Evolutionary conservation across 306 rosid genomes (phyloP), one percentile per base, ranked within the genome.

Genomic region (Sicyos baderoa): DNA sequence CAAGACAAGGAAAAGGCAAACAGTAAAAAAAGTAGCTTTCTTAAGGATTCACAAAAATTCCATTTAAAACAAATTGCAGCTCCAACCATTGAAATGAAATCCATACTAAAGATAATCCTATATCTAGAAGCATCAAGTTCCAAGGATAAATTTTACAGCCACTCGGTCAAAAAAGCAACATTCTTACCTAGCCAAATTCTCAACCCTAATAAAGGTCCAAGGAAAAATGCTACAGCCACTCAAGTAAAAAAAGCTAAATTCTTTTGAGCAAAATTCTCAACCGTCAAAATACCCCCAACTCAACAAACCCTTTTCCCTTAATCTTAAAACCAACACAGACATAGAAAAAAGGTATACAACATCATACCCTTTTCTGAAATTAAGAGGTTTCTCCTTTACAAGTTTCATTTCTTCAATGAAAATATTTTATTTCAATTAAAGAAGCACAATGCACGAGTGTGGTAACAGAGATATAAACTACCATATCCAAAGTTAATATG

Each of bases 151-250:
- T 58, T 40, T 40, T 58, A 32, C 19, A 58, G 44, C 45, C 21
- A 57, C 40, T 27, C 44, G 1, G 18, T 58, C 19, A 27, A 58
- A 58, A 27, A 29, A 15, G 44, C 2, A 58, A 58, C 12, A 27
- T 27, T 58, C 44, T 56, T 12, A 35, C 59, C 32, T 54, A 54
- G 59, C 13, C 22, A 54, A 54, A 23, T 55, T 56, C 37, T 54
- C 58, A 10, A 54, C 27, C 6, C 58, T 19, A 37, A 13, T 5
- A 57, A 56, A 22, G 18, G 14, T 56, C 40, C 32, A 23, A 12
- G 42, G 63, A 14, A 57, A 23, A 57, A 56, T 56, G 9, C 35
- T 14, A 57, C 17, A 57, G 40, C 63, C 63, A 57, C n/a, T 57
- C 18, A 14, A 35, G 17, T 57, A 10, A 57, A 23, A 57, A 57